Conservation (phyloP, 1,284 basidiomycete species). For the Pseudozyma flocculosa region DNA sequence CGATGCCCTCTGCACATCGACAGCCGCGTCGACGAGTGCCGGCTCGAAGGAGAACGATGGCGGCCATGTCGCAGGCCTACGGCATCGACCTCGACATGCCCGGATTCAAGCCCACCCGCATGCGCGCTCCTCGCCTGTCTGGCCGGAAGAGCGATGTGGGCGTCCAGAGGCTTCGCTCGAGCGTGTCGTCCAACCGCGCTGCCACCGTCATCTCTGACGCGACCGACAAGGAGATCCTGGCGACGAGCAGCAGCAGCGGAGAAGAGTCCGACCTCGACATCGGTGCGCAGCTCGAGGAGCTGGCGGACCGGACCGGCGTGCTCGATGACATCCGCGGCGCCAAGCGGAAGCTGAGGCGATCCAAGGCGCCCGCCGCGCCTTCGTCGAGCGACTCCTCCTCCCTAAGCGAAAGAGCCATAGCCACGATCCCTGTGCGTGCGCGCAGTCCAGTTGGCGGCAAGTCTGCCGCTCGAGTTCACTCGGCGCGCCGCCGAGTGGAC, state of each 20-base stretch:
- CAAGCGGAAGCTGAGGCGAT: constrained; percentile 24
- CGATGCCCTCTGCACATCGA: too few relatives aligned
- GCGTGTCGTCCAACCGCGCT: background rate
- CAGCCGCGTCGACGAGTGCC: too few relatives aligned
- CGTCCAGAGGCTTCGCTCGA: background rate
- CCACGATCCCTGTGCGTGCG: constrained; percentile 21
- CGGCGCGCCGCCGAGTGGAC: constrained; percentile 13
- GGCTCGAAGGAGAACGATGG: constrained; percentile 11
- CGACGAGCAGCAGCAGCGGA: constrained; percentile 3
- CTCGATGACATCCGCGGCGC: constrained; percentile 20
- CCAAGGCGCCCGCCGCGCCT: too few relatives aligned
- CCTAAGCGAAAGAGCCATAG: constrained; percentile 11
- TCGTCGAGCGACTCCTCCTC: too few relatives aligned
- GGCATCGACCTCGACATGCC: constrained; percentile 15
- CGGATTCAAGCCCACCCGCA: constrained; percentile 18
- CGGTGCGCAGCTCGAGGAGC: constrained; percentile 18
- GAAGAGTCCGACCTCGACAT: constrained; percentile 41
- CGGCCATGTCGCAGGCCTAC: constrained; percentile 10
- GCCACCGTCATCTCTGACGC: background rate
- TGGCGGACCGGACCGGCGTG: constrained; percentile 32
- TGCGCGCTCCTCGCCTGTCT: constrained; percentile 32
- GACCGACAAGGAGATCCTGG: background rate
- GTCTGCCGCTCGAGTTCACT: too few relatives aligned
- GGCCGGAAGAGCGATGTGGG: background rate
- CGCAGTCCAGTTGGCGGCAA: background rate